These are phyloP conservation scores for Neurospora crassa DNA, from an alignment of 2,329 filamentous ascomycete species.

Conservation along the genomic window DNA sequence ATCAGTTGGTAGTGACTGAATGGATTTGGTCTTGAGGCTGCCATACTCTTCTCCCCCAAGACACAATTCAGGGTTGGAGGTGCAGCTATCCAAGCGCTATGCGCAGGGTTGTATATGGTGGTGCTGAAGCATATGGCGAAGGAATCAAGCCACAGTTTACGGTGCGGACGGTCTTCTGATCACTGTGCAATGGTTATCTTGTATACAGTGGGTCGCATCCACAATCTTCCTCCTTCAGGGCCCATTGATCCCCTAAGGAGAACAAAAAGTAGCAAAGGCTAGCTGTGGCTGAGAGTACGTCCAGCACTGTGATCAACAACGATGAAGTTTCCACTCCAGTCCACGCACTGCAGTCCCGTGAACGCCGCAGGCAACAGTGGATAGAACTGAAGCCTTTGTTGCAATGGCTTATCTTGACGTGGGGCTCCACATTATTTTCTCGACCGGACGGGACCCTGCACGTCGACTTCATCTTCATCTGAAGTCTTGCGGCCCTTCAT, in stretches of 20 bases:
- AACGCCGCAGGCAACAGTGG: neutral
- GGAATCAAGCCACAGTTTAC: neutral
- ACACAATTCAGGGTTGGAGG: neutral
- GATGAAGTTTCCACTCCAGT: neutral
- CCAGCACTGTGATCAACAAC: neutral
- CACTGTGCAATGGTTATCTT: neutral
- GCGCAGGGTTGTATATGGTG: neutral
- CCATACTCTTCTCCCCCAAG: neutral
- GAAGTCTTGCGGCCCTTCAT: neutral
- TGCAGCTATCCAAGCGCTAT: too few relatives aligned
- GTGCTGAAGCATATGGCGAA: neutral
- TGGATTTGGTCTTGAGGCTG: neutral
- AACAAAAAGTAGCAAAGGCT: neutral
- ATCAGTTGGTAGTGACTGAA: neutral
- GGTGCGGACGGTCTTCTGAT: too few relatives aligned
- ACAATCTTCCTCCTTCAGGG: neutral
- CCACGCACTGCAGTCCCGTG: too few relatives aligned
- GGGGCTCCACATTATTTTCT: neutral
- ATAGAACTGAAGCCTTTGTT: neutral
- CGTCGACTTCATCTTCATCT: neutral
- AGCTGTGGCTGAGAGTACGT: neutral
- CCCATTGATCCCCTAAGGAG: neutral
- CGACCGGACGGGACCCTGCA: neutral
- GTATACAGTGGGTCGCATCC: neutral
- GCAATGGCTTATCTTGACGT: neutral